phyloP scores from a whole-genome alignment of 805 yeast species.

The Wickerhamiella kurtzmanii region DNA sequence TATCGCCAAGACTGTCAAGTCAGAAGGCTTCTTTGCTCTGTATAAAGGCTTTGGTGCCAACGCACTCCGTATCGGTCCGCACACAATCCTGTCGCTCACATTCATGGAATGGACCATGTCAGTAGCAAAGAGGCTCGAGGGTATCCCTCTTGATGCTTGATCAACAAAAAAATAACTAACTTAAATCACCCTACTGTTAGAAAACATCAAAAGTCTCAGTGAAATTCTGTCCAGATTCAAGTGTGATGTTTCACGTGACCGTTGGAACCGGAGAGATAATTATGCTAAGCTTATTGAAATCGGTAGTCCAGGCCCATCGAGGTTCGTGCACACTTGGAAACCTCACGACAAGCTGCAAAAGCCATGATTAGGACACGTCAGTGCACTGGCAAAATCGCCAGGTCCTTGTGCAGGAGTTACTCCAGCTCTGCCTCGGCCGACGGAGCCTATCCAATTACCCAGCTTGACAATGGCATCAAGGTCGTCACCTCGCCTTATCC shows the following conservation, averaged over 20 bases:
- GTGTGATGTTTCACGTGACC: neutral
- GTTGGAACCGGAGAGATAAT: neutral
- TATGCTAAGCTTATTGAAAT: neutral
- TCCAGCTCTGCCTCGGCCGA: constrained; percentile 1
- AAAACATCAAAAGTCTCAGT: no score
- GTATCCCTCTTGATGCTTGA: constrained; percentile 18
- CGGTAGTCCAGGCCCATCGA: neutral
- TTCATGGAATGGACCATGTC: constrained; percentile 94
- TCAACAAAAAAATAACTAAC: no score
- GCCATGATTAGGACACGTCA: neutral
- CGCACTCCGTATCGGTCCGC: constrained; percentile 84
- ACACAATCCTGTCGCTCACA: constrained; percentile 71
- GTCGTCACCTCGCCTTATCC: constrained; percentile 78
- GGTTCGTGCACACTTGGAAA: neutral
- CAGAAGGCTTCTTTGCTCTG: constrained; percentile 77
- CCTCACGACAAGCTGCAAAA: neutral
- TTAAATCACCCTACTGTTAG: no score
- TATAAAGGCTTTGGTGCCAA: constrained; percentile 96
- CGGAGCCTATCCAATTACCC: constrained; percentile 16
- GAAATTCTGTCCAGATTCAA: neutral
- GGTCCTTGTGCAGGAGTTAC: neutral
- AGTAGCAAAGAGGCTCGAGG: constrained; percentile 34
- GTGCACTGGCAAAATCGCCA: neutral
- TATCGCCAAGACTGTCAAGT: constrained; percentile 59
- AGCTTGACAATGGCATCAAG: constrained; percentile 61